Evolutionary conservation across 2,329 filamentous ascomycete genomes (phyloP).

Genomic region (Trichoderma cornu-damae): DNA sequence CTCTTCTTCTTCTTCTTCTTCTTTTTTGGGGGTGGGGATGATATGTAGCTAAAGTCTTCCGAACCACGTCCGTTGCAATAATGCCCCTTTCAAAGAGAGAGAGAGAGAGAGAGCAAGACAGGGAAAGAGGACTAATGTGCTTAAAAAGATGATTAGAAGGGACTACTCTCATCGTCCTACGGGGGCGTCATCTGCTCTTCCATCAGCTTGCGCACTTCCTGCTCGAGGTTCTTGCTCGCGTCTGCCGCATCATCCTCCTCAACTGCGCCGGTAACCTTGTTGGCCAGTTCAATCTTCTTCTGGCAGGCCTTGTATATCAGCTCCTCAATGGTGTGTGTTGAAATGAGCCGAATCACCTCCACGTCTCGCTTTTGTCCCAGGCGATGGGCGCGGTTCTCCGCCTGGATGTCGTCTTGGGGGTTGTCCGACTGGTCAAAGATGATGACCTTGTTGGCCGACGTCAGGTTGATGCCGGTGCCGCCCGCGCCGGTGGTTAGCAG

Average conservation of each 20-base stretch:
- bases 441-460: slow-evolving; percentile 93
- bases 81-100: neutral
- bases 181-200: slow-evolving; percentile 37
- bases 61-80: neutral
- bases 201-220: slow-evolving; percentile 43
- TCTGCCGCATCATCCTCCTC: slow-evolving; percentile 29
- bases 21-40: too few species aligned
- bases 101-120: slow-evolving; percentile 8
- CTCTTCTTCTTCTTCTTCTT: neutral
- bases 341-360: slow-evolving; percentile 82
- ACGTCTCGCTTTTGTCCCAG: slow-evolving; percentile 88
- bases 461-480: slow-evolving; percentile 94
- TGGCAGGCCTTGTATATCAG: slow-evolving; percentile 86
- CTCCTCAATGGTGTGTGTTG: slow-evolving; percentile 79
- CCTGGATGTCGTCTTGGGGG: slow-evolving; percentile 96
- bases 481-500: slow-evolving; percentile 89
- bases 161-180: slow-evolving; percentile 24
- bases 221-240: slow-evolving; percentile 37
- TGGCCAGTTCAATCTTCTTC: slow-evolving; percentile 86
- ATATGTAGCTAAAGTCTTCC: too few species aligned
- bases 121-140: slow-evolving; percentile 16
- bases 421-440: slow-evolving; percentile 98
- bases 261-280: slow-evolving; percentile 46
- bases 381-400: slow-evolving; percentile 92
- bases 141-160: neutral